Percentiles rank a stretch among this genome's conserved stretches.
phyloP scores from a whole-genome alignment of 2,329 filamentous ascomycete species.

The Colletotrichum sp. region DNA sequence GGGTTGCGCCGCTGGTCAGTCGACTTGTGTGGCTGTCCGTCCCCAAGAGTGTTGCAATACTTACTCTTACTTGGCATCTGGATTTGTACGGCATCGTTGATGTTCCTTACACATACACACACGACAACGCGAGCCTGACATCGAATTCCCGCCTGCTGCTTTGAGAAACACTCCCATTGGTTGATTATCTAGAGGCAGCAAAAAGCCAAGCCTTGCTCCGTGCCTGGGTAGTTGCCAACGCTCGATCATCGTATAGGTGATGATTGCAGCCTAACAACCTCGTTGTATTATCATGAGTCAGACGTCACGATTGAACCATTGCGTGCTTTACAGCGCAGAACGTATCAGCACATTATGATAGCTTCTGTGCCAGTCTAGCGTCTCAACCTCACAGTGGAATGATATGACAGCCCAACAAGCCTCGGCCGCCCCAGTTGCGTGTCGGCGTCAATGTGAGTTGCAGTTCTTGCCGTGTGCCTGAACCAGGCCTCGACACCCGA shows the following conservation, averaged over 20 bases:
- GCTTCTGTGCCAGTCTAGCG: not conserved
- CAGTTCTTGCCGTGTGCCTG: slow-evolving; percentile 58
- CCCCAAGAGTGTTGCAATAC: not conserved
- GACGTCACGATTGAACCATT: not conserved
- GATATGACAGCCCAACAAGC: slow-evolving; percentile 89
- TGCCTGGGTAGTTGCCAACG: not conserved
- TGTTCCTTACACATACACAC: not conserved
- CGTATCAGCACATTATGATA: not conserved
- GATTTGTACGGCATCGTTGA: not conserved
- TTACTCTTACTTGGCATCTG: not conserved
- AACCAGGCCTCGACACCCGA: slow-evolving; percentile 60
- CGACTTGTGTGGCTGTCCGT: not conserved
- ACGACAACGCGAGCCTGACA: not conserved
- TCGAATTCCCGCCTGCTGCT: not conserved
- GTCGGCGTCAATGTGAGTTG: slow-evolving; percentile 77
- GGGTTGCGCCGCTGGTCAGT: not conserved
- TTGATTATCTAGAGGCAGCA: not conserved
- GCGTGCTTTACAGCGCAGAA: not conserved
- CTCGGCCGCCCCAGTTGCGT: slow-evolving; percentile 87
- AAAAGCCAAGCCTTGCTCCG: not conserved
- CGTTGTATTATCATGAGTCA: not conserved
- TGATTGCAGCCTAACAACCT: not conserved
- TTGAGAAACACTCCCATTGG: not conserved
- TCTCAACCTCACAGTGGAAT: slow-evolving; percentile 67
- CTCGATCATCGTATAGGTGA: not conserved